Percentiles rank a stretch among this genome's conserved stretches.
Evolutionary conservation across 176 grass and related monocot species (phyloP).

Genomic region (Oryza glaberrima): DNA sequence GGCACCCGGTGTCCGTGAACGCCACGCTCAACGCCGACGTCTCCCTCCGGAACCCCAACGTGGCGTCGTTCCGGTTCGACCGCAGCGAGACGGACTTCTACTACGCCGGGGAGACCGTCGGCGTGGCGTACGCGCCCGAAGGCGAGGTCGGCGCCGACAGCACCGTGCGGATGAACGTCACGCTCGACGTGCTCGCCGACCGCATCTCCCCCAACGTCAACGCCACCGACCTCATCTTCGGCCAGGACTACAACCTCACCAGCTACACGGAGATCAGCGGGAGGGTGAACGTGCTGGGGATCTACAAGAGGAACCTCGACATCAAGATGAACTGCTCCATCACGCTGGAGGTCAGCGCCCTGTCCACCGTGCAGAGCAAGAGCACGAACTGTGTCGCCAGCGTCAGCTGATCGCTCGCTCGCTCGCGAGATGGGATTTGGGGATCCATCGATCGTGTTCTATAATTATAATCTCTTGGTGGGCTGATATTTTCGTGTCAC

Average conservation of each 20-base stretch:
- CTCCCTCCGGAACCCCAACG: constrained; percentile 83
- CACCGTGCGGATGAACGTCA: constrained; percentile 70
- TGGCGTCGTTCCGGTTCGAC: constrained; percentile 66
- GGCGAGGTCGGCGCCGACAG: constrained; percentile 63
- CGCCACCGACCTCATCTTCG: constrained; percentile 39
- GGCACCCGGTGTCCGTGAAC: constrained; percentile 60
- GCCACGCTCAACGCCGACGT: constrained; percentile 66
- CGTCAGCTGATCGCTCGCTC: constrained; percentile 40
- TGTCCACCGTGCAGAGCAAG: constrained; percentile 41
- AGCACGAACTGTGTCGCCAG: constrained; percentile 37
- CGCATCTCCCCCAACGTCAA: constrained; percentile 42
- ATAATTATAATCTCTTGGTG: neutral
- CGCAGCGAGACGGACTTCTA: constrained; percentile 80
- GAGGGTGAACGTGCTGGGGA: constrained; percentile 61
- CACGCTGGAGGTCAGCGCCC: constrained; percentile 43
- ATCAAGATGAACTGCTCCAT: constrained; percentile 76
- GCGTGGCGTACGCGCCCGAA: constrained; percentile 68
- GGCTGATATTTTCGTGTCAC: neutral
- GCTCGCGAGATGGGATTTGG: neutral
- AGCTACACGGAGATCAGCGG: constrained; percentile 79
- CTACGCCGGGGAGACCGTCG: constrained; percentile 64
- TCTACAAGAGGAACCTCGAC: constrained; percentile 80
- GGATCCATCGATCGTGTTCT: neutral
- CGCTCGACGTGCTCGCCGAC: constrained; percentile 67
- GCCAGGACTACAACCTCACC: constrained; percentile 61